Conservation (phyloP, 2,329 filamentous ascomycete genomes). For the Colletotrichum plurivorum region DNA sequence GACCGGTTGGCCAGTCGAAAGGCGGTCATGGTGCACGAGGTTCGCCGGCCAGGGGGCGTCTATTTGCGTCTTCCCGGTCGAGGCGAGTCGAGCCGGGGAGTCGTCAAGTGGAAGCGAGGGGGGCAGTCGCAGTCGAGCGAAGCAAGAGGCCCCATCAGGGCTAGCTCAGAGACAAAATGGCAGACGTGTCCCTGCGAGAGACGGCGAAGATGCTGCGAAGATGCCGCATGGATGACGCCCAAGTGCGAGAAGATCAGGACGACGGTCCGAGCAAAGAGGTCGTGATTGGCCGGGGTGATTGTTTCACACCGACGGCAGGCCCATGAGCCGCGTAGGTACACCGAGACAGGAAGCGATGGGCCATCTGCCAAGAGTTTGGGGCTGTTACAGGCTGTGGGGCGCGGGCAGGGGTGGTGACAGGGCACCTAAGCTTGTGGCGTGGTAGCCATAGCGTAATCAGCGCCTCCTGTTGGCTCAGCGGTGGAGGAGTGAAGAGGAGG, state of each 20-base stretch:
- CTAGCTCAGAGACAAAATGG: not conserved
- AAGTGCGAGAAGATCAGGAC: constrained; percentile 26
- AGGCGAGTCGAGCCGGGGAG: constrained; percentile 24
- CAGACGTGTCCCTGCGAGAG: constrained; percentile 23
- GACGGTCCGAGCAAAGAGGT: constrained; percentile 16
- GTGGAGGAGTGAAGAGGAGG: too few relatives aligned
- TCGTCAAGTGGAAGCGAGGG: constrained; percentile 36
- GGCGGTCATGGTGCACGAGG: constrained; percentile 32
- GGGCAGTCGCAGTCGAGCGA: constrained; percentile 36
- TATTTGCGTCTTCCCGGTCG: constrained; percentile 29
- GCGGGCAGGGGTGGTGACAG: not conserved
- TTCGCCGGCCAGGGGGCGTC: constrained; percentile 25
- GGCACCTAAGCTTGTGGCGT: not conserved
- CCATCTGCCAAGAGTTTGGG: constrained; percentile 37
- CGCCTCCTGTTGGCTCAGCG: too few relatives aligned
- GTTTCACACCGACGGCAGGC: constrained; percentile 34
- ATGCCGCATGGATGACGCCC: constrained; percentile 25
- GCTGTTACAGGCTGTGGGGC: constrained; percentile 32
- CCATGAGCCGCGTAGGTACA: constrained; percentile 26
- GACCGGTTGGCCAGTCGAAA: constrained; percentile 24
- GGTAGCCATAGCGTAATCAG: too few relatives aligned
- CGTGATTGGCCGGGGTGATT: constrained; percentile 19
- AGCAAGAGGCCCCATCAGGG: constrained; percentile 9
- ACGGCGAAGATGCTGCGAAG: constrained; percentile 1
- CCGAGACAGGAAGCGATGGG: constrained; percentile 22